A percentile compares a stretch with the other conserved stretches of the same genome.
phyloP scores from a whole-genome alignment of 345 rosid genomes.

The Melaleuca quinquenervia region DNA sequence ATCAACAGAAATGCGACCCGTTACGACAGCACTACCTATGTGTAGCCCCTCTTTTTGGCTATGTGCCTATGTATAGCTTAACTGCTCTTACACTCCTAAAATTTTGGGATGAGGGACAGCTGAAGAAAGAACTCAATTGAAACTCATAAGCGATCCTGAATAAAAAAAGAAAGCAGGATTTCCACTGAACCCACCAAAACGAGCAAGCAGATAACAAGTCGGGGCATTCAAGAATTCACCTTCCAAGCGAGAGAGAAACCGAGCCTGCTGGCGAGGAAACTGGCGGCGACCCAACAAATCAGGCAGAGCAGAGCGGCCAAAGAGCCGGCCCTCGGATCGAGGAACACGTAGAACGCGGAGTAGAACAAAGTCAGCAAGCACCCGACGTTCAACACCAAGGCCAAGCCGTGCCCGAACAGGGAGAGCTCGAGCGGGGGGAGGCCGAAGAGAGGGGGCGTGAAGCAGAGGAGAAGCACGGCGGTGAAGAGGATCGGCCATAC shows the following conservation, averaged over 20 bases:
- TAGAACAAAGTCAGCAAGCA: constrained; percentile 35
- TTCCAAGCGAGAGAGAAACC: constrained; percentile 53
- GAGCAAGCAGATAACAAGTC: not conserved
- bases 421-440: constrained; percentile 19
- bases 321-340: constrained; percentile 48
- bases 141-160: not conserved
- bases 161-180: not conserved
- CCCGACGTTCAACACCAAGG: constrained; percentile 37
- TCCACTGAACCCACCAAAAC: not conserved
- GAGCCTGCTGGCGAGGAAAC: constrained; percentile 26
- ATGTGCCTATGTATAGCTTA: not conserved
- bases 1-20: not conserved
- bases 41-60: not conserved
- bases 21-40: not conserved
- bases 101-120: not conserved
- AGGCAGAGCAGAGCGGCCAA: constrained; percentile 45
- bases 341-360: constrained; percentile 28
- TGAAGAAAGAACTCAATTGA: not conserved
- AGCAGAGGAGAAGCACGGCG: constrained; percentile 33
- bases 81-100: not conserved
- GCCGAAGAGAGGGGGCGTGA: constrained; percentile 35
- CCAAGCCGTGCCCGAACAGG: constrained; percentile 12
- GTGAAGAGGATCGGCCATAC: constrained; percentile 68
- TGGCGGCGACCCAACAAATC: constrained; percentile 33
- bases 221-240: constrained; percentile 7